These are phyloP conservation scores for Panicum miliaceum DNA, from an alignment of 176 grass and related monocot species.

Conservation along the genomic window DNA sequence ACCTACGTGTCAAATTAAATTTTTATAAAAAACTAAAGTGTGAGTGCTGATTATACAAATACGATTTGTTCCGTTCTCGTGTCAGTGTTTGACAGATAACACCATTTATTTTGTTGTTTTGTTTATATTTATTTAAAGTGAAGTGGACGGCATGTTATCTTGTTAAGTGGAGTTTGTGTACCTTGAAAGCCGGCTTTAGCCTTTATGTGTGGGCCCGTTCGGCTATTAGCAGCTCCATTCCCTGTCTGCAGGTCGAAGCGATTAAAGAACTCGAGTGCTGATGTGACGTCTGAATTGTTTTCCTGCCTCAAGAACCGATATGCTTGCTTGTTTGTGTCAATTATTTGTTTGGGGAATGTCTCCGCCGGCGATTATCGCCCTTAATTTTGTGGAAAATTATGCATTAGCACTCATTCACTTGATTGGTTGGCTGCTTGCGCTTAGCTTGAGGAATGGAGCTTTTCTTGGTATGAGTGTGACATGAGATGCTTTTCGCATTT, in stretches of 20 bases:
- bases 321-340: constrained; percentile 2
- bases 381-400: not conserved
- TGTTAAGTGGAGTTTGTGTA: constrained; percentile 39
- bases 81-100: not conserved
- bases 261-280: constrained; percentile 37
- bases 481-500: constrained; percentile 39
- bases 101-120: constrained; percentile 34
- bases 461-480: constrained; percentile 29
- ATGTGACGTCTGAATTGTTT: constrained; percentile 1
- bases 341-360: not conserved
- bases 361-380: not conserved
- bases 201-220: constrained; percentile 29
- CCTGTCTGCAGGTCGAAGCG: not conserved
- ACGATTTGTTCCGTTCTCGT: not conserved
- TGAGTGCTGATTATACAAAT: not conserved
- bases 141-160: constrained; percentile 47
- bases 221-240: not conserved
- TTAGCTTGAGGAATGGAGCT: constrained; percentile 12
- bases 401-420: not conserved
- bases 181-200: constrained; percentile 42
- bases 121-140: constrained; percentile 20
- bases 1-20: not conserved
- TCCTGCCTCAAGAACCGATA: not conserved
- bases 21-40: not conserved
- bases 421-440: not conserved